A percentile compares a stretch with the other conserved stretches of the same genome.
Conservation (phyloP, 1,139 yeast species). For the Candida tropicalis region DNA sequence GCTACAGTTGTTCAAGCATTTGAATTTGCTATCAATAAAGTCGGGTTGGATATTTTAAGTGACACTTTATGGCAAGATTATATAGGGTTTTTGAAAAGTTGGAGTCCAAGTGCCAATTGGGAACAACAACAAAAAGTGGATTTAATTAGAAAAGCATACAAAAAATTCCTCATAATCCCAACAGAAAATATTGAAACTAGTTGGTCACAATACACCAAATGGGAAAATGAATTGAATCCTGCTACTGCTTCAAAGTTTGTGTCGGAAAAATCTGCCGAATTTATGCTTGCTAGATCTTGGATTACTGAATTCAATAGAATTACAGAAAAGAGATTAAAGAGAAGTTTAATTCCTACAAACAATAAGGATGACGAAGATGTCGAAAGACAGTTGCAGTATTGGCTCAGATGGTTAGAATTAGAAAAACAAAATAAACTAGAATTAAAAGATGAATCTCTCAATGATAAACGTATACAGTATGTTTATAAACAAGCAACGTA, state of each 20-base stretch:
- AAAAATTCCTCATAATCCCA: slow-evolving; percentile 71
- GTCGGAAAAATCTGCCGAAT: slow-evolving; percentile 81
- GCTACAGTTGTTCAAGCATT: slow-evolving; percentile 78
- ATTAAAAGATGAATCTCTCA: slow-evolving; percentile 48
- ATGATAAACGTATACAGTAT: slow-evolving; percentile 66
- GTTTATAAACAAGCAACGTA: slow-evolving; percentile 75
- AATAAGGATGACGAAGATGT: slow-evolving; percentile 17
- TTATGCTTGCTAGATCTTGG: slow-evolving; percentile 86
- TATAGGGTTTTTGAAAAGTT: slow-evolving; percentile 71
- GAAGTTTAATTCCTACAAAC: slow-evolving; percentile 39
- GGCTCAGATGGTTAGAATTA: slow-evolving; percentile 81
- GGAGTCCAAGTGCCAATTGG: slow-evolving; percentile 83
- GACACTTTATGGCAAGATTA: slow-evolving; percentile 83
- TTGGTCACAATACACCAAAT: slow-evolving; percentile 80
- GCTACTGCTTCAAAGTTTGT: slow-evolving; percentile 84
- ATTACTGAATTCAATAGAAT: slow-evolving; percentile 66
- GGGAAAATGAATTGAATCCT: slow-evolving; percentile 79
- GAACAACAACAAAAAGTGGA: slow-evolving; percentile 86
- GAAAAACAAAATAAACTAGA: slow-evolving; percentile 74
- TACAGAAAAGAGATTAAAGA: slow-evolving; percentile 44
- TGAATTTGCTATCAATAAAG: slow-evolving; percentile 77
- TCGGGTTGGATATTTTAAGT: slow-evolving; percentile 76
- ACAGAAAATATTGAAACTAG: slow-evolving; percentile 70
- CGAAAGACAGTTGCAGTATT: slow-evolving; percentile 48
- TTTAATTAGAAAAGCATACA: slow-evolving; percentile 72